These are phyloP conservation scores for Fraxinus xanthoxyloides DNA, from an alignment of 305 asterid species.

Conservation along the genomic window DNA sequence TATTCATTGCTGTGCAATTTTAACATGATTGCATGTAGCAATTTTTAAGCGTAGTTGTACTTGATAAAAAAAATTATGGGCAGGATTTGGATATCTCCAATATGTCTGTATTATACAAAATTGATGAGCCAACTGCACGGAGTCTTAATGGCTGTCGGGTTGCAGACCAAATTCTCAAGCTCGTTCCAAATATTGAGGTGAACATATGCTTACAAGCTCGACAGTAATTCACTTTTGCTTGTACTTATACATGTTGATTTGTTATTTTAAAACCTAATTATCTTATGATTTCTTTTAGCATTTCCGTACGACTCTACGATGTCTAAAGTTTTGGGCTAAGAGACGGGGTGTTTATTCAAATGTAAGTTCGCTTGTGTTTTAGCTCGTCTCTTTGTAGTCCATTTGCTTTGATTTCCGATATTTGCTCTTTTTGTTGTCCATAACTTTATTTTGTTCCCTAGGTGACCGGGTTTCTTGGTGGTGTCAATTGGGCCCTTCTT, in stretches of 20 bases:
- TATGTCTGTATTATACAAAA: slow-evolving; percentile 64
- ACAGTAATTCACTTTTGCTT: neutral
- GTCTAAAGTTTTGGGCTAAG: slow-evolving; percentile 95
- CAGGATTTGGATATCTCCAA: slow-evolving; percentile 92
- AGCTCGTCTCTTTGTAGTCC: neutral
- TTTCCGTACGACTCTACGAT: slow-evolving; percentile 74
- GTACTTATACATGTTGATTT: neutral
- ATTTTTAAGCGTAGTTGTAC: slow-evolving; percentile 3
- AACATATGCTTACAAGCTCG: slow-evolving; percentile 2
- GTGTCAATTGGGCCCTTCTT: slow-evolving; percentile 97
- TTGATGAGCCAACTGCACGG: slow-evolving; percentile 88
- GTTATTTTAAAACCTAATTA: neutral
- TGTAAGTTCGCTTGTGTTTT: slow-evolving; percentile 45
- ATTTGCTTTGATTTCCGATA: neutral
- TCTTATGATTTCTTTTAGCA: slow-evolving; percentile 40
- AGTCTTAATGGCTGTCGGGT: slow-evolving; percentile 99
- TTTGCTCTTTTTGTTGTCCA: neutral
- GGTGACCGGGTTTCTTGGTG: slow-evolving; percentile 99
- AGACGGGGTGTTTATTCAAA: slow-evolving; percentile 98
- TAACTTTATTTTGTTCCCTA: slow-evolving; percentile 23
- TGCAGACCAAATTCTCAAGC: slow-evolving; percentile 91
- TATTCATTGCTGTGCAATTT: neutral
- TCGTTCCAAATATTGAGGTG: slow-evolving; percentile 86
- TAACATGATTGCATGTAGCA: neutral
- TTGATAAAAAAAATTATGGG: slow-evolving; percentile 1